These are phyloP conservation scores for Puya raimondii DNA, from an alignment of 176 grass and related monocot species.

Conservation along the genomic window DNA sequence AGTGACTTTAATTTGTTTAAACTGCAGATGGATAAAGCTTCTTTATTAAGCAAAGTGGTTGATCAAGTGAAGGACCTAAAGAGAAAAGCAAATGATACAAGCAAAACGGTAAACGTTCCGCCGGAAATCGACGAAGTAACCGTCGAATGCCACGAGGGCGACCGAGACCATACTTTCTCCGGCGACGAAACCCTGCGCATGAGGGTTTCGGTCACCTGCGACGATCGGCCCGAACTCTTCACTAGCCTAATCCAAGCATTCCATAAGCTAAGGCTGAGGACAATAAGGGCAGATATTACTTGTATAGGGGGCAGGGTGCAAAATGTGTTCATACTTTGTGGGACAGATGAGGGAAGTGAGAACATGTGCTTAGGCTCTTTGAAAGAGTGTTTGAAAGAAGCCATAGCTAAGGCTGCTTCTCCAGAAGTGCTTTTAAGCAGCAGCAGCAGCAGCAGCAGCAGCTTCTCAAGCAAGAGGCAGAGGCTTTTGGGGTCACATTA, in stretches of 20 bases:
- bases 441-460: not conserved
- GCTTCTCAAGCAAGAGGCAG: not conserved
- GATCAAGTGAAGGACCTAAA: slow-evolving; percentile 57
- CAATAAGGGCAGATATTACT: slow-evolving; percentile 7
- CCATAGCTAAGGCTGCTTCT: not conserved
- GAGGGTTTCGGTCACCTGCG: slow-evolving; percentile 15
- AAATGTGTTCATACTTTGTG: slow-evolving; percentile 5
- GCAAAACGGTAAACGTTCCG: not conserved
- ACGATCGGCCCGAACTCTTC: slow-evolving; percentile 5
- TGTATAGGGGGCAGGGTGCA: slow-evolving; percentile 3
- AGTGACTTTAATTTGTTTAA: not conserved
- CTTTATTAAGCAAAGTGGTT: slow-evolving; percentile 49
- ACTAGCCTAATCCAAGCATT: slow-evolving; percentile 4
- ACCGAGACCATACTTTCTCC: not conserved
- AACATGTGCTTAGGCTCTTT: not conserved
- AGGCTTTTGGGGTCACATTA: not conserved
- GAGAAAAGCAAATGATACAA: slow-evolving; percentile 25
- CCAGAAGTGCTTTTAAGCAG: not conserved
- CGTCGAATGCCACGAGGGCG: not conserved
- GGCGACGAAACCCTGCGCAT: not conserved
- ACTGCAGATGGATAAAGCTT: slow-evolving; percentile 65
- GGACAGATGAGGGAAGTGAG: not conserved
- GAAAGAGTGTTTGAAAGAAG: slow-evolving; percentile 4
- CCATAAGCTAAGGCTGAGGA: not conserved
- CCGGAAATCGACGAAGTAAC: slow-evolving; percentile 3